Evolutionary conservation across 768 basidiomycete species (phyloP).

Genomic region (Hemileccinum rubropunctum): DNA sequence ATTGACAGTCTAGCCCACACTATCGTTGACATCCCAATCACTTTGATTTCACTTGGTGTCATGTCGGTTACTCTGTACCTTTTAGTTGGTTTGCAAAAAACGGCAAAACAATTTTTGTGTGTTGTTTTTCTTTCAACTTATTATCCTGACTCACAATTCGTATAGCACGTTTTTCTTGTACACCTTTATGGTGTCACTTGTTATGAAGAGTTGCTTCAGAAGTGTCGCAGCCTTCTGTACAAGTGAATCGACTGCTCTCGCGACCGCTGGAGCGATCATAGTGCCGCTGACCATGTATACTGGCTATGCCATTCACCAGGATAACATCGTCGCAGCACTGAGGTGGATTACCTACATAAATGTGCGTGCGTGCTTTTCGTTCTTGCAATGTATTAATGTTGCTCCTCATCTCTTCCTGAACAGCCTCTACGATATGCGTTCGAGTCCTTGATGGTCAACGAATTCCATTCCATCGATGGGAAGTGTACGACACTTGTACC

Average conservation of each 20-base stretch:
- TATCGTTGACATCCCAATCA: slow-evolving; percentile 45
- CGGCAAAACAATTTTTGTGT: slow-evolving; percentile 20
- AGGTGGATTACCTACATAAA: slow-evolving; percentile 20
- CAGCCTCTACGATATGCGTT: slow-evolving; percentile 32
- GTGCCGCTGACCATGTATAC: slow-evolving; percentile 41
- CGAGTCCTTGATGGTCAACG: slow-evolving; percentile 42
- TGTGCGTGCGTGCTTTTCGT: slow-evolving; percentile 29
- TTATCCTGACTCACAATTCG: slow-evolving; percentile 33
- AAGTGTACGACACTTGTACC: slow-evolving; percentile 34
- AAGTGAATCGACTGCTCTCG: slow-evolving; percentile 48
- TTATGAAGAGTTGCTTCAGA: slow-evolving; percentile 78
- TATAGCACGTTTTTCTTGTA: slow-evolving; percentile 57
- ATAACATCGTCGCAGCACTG: slow-evolving; percentile 8
- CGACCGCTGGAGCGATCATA: slow-evolving; percentile 31
- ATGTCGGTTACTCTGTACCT: slow-evolving; percentile 17
- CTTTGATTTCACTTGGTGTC: slow-evolving; percentile 16
- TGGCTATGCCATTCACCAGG: slow-evolving; percentile 36
- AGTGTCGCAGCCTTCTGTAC: slow-evolving; percentile 54
- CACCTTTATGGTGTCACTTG: slow-evolving; percentile 48
- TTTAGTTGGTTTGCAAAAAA: slow-evolving; percentile 17
- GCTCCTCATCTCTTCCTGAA: slow-evolving; percentile 6
- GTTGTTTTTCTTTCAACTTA: slow-evolving; percentile 17
- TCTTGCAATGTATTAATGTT: slow-evolving; percentile 28
- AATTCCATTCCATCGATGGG: slow-evolving; percentile 42
- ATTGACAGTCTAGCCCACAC: slow-evolving; percentile 43